A percentile compares a stretch with the other conserved stretches of the same genome.
phyloP scores from a whole-genome alignment of 2,329 filamentous ascomycete species.

The Curvularia sp. region DNA sequence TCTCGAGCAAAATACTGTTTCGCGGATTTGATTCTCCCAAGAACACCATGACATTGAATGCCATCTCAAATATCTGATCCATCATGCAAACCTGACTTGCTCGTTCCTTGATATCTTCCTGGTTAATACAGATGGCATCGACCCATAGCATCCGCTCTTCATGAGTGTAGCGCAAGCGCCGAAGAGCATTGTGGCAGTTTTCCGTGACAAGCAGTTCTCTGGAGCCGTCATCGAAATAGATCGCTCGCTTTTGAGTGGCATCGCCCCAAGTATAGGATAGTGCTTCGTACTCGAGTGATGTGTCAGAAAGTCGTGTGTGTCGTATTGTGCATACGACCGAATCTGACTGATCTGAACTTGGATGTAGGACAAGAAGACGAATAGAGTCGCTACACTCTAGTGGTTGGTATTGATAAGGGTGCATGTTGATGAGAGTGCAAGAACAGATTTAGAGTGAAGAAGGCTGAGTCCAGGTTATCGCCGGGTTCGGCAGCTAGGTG shows the following conservation, averaged over 20 bases:
- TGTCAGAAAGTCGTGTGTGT: background rate
- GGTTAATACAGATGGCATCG: background rate
- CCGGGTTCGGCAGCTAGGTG: background rate
- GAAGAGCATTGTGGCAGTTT: background rate
- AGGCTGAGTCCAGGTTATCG: background rate
- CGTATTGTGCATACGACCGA: background rate
- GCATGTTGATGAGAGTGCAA: background rate
- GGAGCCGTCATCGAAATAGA: background rate
- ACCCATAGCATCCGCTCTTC: background rate
- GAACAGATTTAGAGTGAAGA: background rate
- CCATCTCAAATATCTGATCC: background rate
- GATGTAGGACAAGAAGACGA: background rate
- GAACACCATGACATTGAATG: background rate
- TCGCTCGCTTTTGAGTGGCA: background rate
- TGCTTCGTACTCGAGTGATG: background rate
- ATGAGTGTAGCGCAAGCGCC: background rate
- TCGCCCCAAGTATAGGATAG: background rate
- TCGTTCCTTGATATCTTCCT: background rate
- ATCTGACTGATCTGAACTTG: background rate
- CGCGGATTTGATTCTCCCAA: background rate
- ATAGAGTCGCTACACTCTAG: background rate
- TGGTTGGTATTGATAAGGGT: background rate
- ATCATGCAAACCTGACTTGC: background rate
- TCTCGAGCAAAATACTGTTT: background rate
- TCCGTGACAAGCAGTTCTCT: background rate